Evolutionary conservation across 2,329 filamentous ascomycete species (phyloP).

Genomic region (Hypoxylon sp.): DNA sequence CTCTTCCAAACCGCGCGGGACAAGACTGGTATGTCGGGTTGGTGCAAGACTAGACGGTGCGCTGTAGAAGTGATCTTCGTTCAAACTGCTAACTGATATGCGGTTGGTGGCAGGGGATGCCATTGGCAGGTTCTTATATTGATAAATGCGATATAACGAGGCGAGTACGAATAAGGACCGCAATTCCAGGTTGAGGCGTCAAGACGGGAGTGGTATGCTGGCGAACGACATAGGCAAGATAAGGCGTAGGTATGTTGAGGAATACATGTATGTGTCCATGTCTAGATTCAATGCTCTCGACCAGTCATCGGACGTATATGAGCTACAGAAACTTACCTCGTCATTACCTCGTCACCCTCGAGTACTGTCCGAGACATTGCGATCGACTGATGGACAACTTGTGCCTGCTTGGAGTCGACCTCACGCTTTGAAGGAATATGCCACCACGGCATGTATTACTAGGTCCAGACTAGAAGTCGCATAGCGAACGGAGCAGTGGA

Average conservation of each 20-base stretch:
- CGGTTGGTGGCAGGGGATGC: conserved; percentile 13
- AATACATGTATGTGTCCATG: too few species aligned
- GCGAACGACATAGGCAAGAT: neutral
- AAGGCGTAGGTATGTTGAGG: neutral
- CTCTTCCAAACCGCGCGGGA: conserved; percentile 19
- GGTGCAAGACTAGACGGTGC: conserved; percentile 35
- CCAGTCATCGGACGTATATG: neutral
- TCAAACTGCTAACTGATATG: conserved; percentile 24
- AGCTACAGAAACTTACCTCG: neutral
- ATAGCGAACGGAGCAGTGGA: neutral
- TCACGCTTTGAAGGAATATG: neutral
- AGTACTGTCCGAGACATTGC: too few species aligned
- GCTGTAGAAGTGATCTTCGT: conserved; percentile 41
- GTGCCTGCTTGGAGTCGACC: conserved; percentile 6
- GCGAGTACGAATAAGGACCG: conserved; percentile 9
- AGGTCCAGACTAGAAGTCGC: neutral
- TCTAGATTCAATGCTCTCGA: neutral
- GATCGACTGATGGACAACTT: neutral
- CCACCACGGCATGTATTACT: neutral
- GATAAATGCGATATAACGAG: neutral
- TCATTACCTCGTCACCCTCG: too few species aligned
- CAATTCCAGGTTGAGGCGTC: conserved; percentile 19
- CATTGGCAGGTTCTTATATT: conserved; percentile 14
- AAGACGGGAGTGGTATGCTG: conserved; percentile 2
- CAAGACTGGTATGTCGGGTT: conserved; percentile 36